A percentile compares a stretch with the other conserved stretches of the same genome.
These are phyloP conservation scores for Exophiala aquamarina DNA, from an alignment of 2,329 filamentous ascomycete genomes.

Conservation along the genomic window DNA sequence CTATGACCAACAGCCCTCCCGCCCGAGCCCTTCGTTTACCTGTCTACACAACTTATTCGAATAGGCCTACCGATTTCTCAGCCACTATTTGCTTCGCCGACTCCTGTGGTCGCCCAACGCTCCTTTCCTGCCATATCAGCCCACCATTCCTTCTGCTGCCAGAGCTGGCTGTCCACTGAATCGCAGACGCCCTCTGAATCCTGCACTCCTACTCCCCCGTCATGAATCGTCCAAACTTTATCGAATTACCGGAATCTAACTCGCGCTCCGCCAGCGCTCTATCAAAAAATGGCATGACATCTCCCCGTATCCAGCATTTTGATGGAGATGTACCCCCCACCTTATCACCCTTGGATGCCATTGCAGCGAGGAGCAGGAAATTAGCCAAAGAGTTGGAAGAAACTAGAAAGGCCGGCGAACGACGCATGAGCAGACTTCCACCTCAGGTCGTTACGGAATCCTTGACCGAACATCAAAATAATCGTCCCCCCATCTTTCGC, in stretches of 20 bases:
- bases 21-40: too few relatives aligned
- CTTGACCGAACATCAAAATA: conserved; percentile 62
- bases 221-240: conserved; percentile 50
- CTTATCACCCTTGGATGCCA: conserved; percentile 90
- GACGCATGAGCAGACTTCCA: conserved; percentile 80
- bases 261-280: conserved; percentile 32
- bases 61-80: too few relatives aligned
- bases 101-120: too few relatives aligned
- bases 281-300: conserved; percentile 57
- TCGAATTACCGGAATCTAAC: conserved; percentile 52
- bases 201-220: background rate
- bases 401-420: conserved; percentile 65
- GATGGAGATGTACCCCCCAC: conserved; percentile 83
- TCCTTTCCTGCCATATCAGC: too few relatives aligned
- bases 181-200: too few relatives aligned
- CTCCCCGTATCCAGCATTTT: conserved; percentile 70
- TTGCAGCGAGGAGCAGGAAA: conserved; percentile 85
- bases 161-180: too few relatives aligned
- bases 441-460: conserved; percentile 81
- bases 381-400: conserved; percentile 86
- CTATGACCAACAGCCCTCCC: too few relatives aligned
- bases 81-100: too few relatives aligned
- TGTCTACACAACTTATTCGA: too few relatives aligned
- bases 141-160: too few relatives aligned
- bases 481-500: conserved; percentile 74